phyloP scores from a whole-genome alignment of 2,329 filamentous ascomycete genomes.

The Cordyceps javanica region DNA sequence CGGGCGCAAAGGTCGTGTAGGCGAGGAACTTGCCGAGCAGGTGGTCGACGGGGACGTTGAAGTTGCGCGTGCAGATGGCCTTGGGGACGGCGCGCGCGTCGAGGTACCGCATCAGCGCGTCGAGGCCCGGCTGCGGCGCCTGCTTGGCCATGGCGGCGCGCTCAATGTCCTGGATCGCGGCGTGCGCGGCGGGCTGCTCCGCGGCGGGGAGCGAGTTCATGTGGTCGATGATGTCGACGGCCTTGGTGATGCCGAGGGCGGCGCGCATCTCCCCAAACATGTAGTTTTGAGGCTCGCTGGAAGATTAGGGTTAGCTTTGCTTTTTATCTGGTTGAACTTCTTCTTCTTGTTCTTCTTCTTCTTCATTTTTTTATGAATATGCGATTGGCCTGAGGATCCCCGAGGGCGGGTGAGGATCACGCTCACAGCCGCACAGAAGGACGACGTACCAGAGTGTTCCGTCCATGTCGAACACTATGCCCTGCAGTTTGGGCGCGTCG shows the following conservation, averaged over 20 bases:
- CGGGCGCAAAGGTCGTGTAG: slow-evolving; percentile 62
- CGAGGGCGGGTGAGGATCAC: neutral
- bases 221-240: slow-evolving; percentile 81
- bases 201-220: slow-evolving; percentile 65
- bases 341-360: too few relatives aligned
- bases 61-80: slow-evolving; percentile 91
- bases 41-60: slow-evolving; percentile 71
- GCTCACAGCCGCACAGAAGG: neutral
- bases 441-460: slow-evolving; percentile 77
- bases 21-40: slow-evolving; percentile 70
- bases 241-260: slow-evolving; percentile 65
- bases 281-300: slow-evolving; percentile 82
- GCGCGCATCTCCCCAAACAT: slow-evolving; percentile 88
- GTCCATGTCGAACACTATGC: slow-evolving; percentile 86
- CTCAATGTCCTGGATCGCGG: slow-evolving; percentile 74
- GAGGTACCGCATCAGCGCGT: slow-evolving; percentile 74
- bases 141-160: slow-evolving; percentile 73
- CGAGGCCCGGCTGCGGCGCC: slow-evolving; percentile 73
- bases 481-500: slow-evolving; percentile 43
- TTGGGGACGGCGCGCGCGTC: slow-evolving; percentile 55
- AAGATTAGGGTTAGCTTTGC: neutral
- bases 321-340: neutral
- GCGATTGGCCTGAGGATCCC: neutral
- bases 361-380: neutral
- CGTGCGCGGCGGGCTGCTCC: slow-evolving; percentile 57